Evolutionary conservation across 139 green algal genomes (phyloP).

Genomic region (Micractinium conductrix): DNA sequence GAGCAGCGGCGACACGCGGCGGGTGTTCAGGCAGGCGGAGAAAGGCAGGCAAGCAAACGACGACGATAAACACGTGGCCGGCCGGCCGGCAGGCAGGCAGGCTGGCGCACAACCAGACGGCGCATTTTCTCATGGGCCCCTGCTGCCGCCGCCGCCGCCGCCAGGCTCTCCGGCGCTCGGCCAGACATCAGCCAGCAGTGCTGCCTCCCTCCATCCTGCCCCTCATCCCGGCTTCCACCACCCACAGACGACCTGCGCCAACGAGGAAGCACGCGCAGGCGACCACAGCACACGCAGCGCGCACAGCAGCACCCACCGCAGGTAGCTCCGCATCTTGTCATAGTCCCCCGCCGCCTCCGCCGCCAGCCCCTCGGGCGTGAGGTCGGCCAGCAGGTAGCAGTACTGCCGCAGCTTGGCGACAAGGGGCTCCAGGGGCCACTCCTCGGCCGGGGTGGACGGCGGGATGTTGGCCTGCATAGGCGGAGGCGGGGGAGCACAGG

Average conservation of each 20-base stretch:
- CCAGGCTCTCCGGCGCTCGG: too few species aligned
- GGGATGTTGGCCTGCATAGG: constrained; percentile 86
- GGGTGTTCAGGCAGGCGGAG: neutral
- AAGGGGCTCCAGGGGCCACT: constrained; percentile 90
- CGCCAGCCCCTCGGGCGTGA: constrained; percentile 55
- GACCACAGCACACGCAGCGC: too few species aligned
- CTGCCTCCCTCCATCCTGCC: too few species aligned
- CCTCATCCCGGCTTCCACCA: too few species aligned
- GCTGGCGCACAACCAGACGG: too few species aligned
- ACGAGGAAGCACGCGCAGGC: too few species aligned
- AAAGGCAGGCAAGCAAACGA: neutral
- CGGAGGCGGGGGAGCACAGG: neutral
- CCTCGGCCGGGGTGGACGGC: constrained; percentile 54
- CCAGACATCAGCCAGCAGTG: too few species aligned
- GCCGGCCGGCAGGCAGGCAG: too few species aligned
- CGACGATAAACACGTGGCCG: neutral
- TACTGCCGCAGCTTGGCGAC: constrained; percentile 95
- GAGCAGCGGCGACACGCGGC: neutral
- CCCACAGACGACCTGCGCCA: too few species aligned
- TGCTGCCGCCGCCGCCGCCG: too few species aligned
- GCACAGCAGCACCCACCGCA: constrained; percentile 19
- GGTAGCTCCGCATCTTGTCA: constrained; percentile 74
- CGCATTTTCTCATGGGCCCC: too few species aligned
- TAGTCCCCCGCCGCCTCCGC: constrained; percentile 57
- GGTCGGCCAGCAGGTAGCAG: constrained; percentile 87